These are phyloP conservation scores for Hyaloscypha variabilis DNA, from an alignment of 495 filamentous ascomycete genomes.

Conservation along the genomic window DNA sequence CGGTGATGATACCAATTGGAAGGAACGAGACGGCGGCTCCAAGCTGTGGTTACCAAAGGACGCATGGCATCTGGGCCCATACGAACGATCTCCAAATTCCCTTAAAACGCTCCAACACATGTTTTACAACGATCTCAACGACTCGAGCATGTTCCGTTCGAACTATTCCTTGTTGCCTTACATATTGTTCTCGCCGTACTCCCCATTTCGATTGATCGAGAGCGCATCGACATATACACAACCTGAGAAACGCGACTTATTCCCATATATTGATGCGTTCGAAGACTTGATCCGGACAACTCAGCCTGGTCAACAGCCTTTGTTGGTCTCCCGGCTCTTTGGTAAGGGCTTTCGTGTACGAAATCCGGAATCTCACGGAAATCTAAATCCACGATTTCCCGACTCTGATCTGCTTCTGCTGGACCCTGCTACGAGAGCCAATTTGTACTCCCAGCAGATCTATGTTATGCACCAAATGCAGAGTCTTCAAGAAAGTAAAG, in stretches of 20 bases:
- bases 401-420: background rate
- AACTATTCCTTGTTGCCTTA: conserved; percentile 30
- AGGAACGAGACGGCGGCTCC: background rate
- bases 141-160: conserved; percentile 7
- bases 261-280: conserved; percentile 37
- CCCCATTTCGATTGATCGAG: conserved; percentile 33
- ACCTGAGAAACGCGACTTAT: conserved; percentile 9
- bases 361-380: background rate
- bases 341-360: background rate
- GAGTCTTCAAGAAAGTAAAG: background rate
- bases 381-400: background rate
- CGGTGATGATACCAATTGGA: conserved; percentile 8
- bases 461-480: background rate
- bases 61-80: background rate
- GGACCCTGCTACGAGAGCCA: background rate
- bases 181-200: conserved; percentile 36
- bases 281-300: conserved; percentile 37
- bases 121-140: conserved; percentile 18
- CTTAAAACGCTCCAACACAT: conserved; percentile 21
- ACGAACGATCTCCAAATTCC: conserved; percentile 13
- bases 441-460: background rate
- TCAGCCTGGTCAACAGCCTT: conserved; percentile 4
- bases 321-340: background rate
- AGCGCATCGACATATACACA: background rate
- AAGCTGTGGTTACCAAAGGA: background rate